These are phyloP conservation scores for Eutrema japonicum DNA, from an alignment of 345 rosid genomes.

Conservation along the genomic window DNA sequence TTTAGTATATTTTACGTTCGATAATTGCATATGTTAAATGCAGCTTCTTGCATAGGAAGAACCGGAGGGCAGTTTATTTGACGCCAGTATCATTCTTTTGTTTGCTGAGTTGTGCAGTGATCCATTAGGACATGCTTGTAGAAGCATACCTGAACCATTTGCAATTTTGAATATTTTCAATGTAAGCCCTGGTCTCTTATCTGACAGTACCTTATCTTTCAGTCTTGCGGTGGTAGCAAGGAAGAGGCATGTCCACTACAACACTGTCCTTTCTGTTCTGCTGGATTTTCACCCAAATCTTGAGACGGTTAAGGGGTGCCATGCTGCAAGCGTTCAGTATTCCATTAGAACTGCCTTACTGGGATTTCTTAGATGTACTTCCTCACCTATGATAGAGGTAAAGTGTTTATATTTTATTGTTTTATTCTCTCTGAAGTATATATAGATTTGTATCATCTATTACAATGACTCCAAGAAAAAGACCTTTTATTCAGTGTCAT, in stretches of 20 bases:
- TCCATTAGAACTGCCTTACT: constrained; percentile 89
- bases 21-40: constrained; percentile 15
- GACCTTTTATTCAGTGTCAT: constrained; percentile 19
- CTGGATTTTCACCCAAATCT: constrained; percentile 70
- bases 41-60: constrained; percentile 20
- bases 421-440: background rate
- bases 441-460: constrained; percentile 13
- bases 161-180: constrained; percentile 25
- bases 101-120: constrained; percentile 25
- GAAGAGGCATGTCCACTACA: constrained; percentile 81
- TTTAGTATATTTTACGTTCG: constrained; percentile 7
- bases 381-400: constrained; percentile 83
- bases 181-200: constrained; percentile 31
- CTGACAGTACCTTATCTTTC: constrained; percentile 52
- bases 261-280: constrained; percentile 68
- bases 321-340: constrained; percentile 74
- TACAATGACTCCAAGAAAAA: background rate
- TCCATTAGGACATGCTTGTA: constrained; percentile 26
- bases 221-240: constrained; percentile 93
- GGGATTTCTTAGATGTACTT: constrained; percentile 86
- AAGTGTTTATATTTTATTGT: constrained; percentile 21
- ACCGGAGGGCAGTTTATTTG: constrained; percentile 19
- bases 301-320: constrained; percentile 65
- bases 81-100: constrained; percentile 14
- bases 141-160: constrained; percentile 30